These are phyloP conservation scores for Clarireedia monteithiana DNA, from an alignment of 2,329 filamentous ascomycete genomes.

Conservation along the genomic window DNA sequence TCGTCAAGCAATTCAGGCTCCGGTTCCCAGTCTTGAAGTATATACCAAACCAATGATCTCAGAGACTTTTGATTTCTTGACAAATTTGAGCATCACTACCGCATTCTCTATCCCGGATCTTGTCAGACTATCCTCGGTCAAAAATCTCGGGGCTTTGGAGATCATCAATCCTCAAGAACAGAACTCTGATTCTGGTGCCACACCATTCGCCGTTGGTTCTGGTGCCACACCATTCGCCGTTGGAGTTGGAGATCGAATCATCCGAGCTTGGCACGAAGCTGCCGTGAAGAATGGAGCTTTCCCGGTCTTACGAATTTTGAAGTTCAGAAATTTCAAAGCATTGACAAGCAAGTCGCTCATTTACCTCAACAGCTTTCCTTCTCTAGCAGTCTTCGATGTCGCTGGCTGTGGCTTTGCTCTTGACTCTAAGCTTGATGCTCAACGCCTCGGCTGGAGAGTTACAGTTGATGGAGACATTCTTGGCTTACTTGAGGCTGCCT, in stretches of 20 bases:
- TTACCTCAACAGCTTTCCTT: constrained; percentile 27
- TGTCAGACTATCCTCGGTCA: constrained; percentile 25
- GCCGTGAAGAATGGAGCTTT: constrained; percentile 24
- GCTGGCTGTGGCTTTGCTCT: constrained; percentile 18
- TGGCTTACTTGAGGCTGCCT: constrained; percentile 17
- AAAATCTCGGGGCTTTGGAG: constrained; percentile 27
- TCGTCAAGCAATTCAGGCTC: constrained; percentile 18
- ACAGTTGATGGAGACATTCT: constrained; percentile 12
- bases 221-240: not conserved
- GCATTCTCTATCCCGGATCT: constrained; percentile 21
- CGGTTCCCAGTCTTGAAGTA: constrained; percentile 16
- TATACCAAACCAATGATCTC: constrained; percentile 26
- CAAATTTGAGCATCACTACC: constrained; percentile 26
- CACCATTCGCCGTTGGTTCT: not conserved
- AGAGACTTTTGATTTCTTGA: constrained; percentile 25
- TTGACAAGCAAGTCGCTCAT: constrained; percentile 24
- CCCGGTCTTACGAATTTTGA: constrained; percentile 26
- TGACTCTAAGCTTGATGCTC: constrained; percentile 6
- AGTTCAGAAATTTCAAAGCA: constrained; percentile 24
- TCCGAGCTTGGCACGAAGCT: constrained; percentile 27
- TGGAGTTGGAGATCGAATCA: constrained; percentile 20
- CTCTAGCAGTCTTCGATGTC: constrained; percentile 26
- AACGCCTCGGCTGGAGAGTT: constrained; percentile 20
- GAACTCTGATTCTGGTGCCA: not conserved
- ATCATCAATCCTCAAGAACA: constrained; percentile 16